Base-by-base conservation (phyloP, 768 basidiomycete genomes). In the Butyriboletus loyo region DNA sequence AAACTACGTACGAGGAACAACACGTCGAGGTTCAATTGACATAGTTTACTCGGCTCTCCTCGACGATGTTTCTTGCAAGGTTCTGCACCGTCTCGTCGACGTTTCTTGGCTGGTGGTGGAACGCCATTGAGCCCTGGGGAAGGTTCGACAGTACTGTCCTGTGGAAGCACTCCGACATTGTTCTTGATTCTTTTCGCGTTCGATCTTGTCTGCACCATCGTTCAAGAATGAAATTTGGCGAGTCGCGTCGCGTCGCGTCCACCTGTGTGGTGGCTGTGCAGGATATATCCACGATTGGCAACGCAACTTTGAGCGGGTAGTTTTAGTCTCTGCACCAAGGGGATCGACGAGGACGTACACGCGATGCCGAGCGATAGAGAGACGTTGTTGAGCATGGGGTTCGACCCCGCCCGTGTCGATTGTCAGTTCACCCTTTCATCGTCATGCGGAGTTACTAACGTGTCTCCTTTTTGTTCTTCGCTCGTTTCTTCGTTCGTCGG, bases 361-460 rank as follows among this genome's bases (percentile, higher is more conserved):
- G 49, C 54, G 49, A 78, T 77, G 76, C 58, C 76, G 27, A 60
- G 77, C 58, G 89, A 92, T 70, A 83, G 80, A 72, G 87, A 91
- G 15, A 82, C 83, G 14, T 75, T 98, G 31, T 62, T 92, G 11
- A 75, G 80, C 21, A 94, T 96, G 90, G 94, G 94, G 13, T 97
- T 97, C 60, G 89, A 94, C 55, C 65, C 79, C 22, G 81, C 83
- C 15, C 82, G 94, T 54, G 84, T 96, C 40, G 91, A 93, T 62
- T 96, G 93, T 95, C 61, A 64, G 88, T 72, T 30, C 55, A 38
- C 38, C 50, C 56, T 46, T 46, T 9, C 19, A n/a, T n/a, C 1
- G n/a, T 15, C 14, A 21, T 24, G n/a, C 13, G 19, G n/a, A 11
- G n/a, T 27, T 8, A 27, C 44, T 50, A n/a, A 50, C 44, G 14